Evolutionary conservation across 495 filamentous ascomycete species (phyloP).

Genomic region (Hypomontagnella monticulosa): DNA sequence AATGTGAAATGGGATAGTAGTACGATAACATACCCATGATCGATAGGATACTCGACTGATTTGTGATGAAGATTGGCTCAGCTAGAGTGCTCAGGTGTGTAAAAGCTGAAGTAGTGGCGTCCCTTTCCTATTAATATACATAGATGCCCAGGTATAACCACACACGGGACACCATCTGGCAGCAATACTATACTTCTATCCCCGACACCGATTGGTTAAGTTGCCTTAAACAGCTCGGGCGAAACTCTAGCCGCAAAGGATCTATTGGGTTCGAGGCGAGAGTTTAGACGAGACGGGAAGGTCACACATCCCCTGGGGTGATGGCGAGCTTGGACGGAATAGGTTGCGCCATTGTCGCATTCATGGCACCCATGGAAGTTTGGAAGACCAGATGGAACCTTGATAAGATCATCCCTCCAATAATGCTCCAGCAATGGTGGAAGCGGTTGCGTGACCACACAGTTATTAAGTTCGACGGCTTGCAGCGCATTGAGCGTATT

Average conservation of each 20-base stretch:
- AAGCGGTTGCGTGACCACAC: conserved; percentile 1
- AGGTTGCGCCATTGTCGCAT: conserved; percentile 17
- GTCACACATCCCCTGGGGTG: neutral
- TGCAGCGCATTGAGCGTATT: too few relatives aligned
- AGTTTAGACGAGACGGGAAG: neutral
- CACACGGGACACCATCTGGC: too few relatives aligned
- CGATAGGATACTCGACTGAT: neutral
- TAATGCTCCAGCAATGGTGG: neutral
- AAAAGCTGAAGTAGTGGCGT: neutral
- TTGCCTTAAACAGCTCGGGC: neutral
- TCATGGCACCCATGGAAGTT: neutral
- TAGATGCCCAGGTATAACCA: neutral
- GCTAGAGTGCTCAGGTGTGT: neutral
- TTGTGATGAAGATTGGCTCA: neutral
- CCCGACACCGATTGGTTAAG: too few relatives aligned
- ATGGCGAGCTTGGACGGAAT: conserved; percentile 11
- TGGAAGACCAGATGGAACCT: too few relatives aligned
- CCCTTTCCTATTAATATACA: conserved; percentile 2
- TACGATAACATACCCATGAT: conserved; percentile 23
- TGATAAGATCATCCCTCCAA: neutral
- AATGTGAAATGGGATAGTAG: neutral
- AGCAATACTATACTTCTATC: too few relatives aligned
- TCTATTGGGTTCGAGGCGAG: neutral
- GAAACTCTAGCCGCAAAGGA: neutral
- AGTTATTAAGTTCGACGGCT: neutral